Evolutionary conservation across 225 moss, liverwort and hornwort genomes (phyloP).

Genomic region (Asterella californica): DNA sequence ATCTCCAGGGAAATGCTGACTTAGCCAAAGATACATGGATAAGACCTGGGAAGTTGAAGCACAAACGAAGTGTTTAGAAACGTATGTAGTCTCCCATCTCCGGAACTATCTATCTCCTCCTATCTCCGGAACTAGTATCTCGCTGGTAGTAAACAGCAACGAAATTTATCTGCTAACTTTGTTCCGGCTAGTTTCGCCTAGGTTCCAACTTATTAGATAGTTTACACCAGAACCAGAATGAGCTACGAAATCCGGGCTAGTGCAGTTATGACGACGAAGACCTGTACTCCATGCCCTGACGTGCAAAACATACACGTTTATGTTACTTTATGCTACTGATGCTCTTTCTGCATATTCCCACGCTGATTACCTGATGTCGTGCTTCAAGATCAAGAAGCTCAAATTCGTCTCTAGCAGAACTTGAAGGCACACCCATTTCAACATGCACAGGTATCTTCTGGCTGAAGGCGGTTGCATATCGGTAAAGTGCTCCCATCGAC

Average conservation of each 20-base stretch:
- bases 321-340: too few species aligned
- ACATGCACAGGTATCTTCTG: slow-evolving; percentile 93
- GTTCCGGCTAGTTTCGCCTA: too few species aligned
- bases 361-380: slow-evolving; percentile 70
- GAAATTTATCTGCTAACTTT: too few species aligned
- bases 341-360: neutral
- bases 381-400: slow-evolving; percentile 95
- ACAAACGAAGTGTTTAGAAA: neutral
- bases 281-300: neutral
- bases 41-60: slow-evolving; percentile 33
- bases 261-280: neutral
- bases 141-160: too few species aligned
- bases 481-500: slow-evolving; percentile 80
- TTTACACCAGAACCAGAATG: too few species aligned
- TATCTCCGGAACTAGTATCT: neutral
- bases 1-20: slow-evolving; percentile 85
- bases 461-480: slow-evolving; percentile 90
- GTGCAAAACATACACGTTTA: neutral
- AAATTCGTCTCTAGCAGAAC: slow-evolving; percentile 84
- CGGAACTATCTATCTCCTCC: neutral
- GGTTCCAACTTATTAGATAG: too few species aligned
- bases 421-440: slow-evolving; percentile 88
- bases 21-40: slow-evolving; percentile 72
- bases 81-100: neutral
- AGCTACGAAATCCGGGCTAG: neutral